These are phyloP conservation scores for Fusarium pseudocircinatum DNA, from an alignment of 2,329 filamentous ascomycete genomes.

Conservation along the genomic window DNA sequence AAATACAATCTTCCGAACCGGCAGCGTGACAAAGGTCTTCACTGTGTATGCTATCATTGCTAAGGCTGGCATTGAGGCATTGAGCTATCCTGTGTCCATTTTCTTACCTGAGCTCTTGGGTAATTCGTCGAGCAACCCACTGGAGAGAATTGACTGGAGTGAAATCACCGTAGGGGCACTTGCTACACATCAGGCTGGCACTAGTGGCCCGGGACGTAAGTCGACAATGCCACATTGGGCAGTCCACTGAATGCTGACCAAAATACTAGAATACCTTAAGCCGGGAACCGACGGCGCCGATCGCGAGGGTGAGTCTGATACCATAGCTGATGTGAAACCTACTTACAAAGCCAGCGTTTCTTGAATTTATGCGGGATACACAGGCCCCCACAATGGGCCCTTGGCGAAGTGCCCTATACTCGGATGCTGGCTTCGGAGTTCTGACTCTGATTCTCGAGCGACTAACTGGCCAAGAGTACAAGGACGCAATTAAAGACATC, in stretches of 20 bases:
- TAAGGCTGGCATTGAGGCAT: conserved; percentile 27
- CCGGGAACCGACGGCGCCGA: rapidly evolving
- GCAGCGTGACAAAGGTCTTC: conserved; percentile 32
- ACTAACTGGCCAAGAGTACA: conserved; percentile 12
- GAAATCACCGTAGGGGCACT: conserved; percentile 35
- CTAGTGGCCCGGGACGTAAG: conserved; percentile 13
- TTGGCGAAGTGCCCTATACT: conserved; percentile 33
- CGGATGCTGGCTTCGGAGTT: conserved; percentile 32
- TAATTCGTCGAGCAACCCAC: neutral
- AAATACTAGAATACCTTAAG: neutral
- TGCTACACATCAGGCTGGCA: conserved; percentile 31
- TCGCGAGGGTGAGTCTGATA: neutral
- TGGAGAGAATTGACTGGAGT: conserved; percentile 23
- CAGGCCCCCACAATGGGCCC: conserved; percentile 20
- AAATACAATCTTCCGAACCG: conserved; percentile 10
- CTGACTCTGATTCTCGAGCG: conserved; percentile 25
- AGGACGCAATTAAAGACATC: conserved; percentile 9
- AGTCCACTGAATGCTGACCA: neutral
- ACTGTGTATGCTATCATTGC: conserved; percentile 28
- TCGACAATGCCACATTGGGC: rapidly evolving
- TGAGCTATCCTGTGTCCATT: conserved; percentile 24
- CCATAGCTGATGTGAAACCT: rapidly evolving
- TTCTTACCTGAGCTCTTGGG: conserved; percentile 33
- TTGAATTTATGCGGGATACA: conserved; percentile 14
- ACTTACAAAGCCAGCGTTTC: neutral